A percentile compares a stretch with the other conserved stretches of the same genome.
phyloP scores from a whole-genome alignment of 331 rosid genomes.

The Erythrophleum ivorense region DNA sequence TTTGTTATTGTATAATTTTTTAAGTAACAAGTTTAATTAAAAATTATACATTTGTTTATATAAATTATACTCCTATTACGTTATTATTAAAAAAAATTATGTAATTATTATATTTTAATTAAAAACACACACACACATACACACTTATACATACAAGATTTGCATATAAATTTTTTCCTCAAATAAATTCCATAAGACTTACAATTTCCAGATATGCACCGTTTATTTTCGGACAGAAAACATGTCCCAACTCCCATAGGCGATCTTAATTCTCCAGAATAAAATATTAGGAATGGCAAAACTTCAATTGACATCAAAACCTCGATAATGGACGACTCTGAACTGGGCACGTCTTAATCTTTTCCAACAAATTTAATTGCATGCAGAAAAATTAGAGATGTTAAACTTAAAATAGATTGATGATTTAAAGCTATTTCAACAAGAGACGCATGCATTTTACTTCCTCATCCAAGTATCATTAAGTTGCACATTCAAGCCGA shows the following conservation, averaged over 20 bases:
- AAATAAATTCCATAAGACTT: background rate
- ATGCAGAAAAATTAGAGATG: background rate
- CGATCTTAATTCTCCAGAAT: background rate
- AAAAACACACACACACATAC: too few relatives aligned
- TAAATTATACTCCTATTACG: too few relatives aligned
- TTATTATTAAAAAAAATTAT: background rate
- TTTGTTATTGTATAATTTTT: too few relatives aligned
- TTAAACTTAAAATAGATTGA: background rate
- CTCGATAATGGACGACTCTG: background rate
- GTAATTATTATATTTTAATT: background rate
- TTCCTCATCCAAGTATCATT: background rate
- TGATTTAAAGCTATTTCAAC: background rate
- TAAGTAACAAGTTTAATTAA: too few relatives aligned
- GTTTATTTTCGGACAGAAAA: background rate
- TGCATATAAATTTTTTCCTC: too few relatives aligned
- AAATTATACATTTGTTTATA: too few relatives aligned
- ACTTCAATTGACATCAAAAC: background rate
- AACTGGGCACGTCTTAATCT: background rate
- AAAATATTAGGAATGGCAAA: background rate
- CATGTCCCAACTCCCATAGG: background rate
- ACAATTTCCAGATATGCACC: background rate
- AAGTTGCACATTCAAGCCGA: background rate
- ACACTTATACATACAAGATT: too few relatives aligned
- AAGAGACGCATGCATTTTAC: background rate
- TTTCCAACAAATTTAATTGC: background rate